Evolutionary conservation across 345 rosid genomes (phyloP), one percentile per base, ranked within the genome.

Genomic region (Lagerstroemia speciosa): DNA sequence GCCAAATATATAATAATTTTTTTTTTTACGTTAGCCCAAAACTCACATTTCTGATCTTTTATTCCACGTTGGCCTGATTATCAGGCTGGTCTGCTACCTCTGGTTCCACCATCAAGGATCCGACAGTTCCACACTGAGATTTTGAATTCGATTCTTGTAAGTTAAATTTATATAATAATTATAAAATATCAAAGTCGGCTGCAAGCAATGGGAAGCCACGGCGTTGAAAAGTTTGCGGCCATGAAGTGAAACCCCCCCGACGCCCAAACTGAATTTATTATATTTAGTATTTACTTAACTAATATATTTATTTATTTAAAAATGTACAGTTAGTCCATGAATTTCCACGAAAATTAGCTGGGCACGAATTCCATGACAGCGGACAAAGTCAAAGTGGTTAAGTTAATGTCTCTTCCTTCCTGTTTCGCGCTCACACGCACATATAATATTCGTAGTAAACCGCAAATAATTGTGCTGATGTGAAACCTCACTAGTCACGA

Each of bases 271-370:
- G 24, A 19, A 9, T 19, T 20, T 1, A 4, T 48, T 48, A 19
- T 48, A 48, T 48, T 48, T 19, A 20, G 19, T 48, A 48, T 48
- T 19, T 48, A 12, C 4, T 12, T 43, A 12, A 43, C 15, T 43
- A 46, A 46, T 5, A 17, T 17, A n/a, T n/a, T n/a, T n/a, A n/a
- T n/a, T n/a, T n/a, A n/a, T n/a, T n/a, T n/a, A n/a, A n/a, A 38
- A 38, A 38, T 7, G 7, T 46, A 46, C 10, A 17, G 19, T n/a
- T 53, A 53, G 30, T 6, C 55, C 60, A 2, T 53, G 60, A 53
- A 53, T 58, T 58, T 58, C 63, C 29, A 58, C 63, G 27, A 58
- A 55, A 58, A 58, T 29, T 58, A 58, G 34, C 12, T 29, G 32
- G 63, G 63, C 33, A 55, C 2, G 11, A 8, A 55, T n/a, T 55